Base-by-base conservation (phyloP, 768 basidiomycete species). In the Cubamyces sp. region DNA sequence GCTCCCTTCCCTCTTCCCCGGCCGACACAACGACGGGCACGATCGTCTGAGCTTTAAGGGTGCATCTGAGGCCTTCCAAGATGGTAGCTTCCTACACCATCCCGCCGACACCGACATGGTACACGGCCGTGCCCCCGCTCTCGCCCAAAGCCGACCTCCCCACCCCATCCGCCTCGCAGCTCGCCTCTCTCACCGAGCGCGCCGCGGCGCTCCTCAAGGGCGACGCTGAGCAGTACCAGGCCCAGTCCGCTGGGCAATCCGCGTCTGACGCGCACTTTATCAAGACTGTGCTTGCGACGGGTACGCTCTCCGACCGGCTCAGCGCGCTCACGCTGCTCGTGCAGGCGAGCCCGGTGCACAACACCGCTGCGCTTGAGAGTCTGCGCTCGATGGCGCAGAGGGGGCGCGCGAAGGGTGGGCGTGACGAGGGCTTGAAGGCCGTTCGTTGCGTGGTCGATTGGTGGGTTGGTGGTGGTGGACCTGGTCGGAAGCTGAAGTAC, bases 381-480 rank as follows among this genome's bases (percentile, higher is more conserved):
- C 74, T 98, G 57, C 85, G 86, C 70, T 75, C 75, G 3, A 87
- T 96, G 88, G 86, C 90, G 1, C 90, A 91, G 70, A 77, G 82
- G 39, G 88, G 89, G 0, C 86, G 89, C 62, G 88, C 87, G 0
- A 93, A 92, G 69, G 94, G 93, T 42, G 92, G 93, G 3, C 82
- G 96, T n/a, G 95, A 95, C 53, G 96, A 98, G 77, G 87, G 91
- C 67, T 73, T 97, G 46, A 94, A 96, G 66, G 95, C 96, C 3
- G 71, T 96, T 57, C 82, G 96, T 45, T 96, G 95, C 64, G 81
- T 99, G 60, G 88, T 92, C 34, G 96, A 98, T 83, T 98, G 96
- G 95, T 97, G 95, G 94, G 84, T 91, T 48, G 95, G 94, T 34
- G 96, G 95, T 23, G 94, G 94, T n/a, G 91, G 87, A 19, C 92